A percentile compares a stretch with the other conserved stretches of the same genome.
Evolutionary conservation across 768 basidiomycete genomes (phyloP).

Genomic region (Suillus tomentosus): DNA sequence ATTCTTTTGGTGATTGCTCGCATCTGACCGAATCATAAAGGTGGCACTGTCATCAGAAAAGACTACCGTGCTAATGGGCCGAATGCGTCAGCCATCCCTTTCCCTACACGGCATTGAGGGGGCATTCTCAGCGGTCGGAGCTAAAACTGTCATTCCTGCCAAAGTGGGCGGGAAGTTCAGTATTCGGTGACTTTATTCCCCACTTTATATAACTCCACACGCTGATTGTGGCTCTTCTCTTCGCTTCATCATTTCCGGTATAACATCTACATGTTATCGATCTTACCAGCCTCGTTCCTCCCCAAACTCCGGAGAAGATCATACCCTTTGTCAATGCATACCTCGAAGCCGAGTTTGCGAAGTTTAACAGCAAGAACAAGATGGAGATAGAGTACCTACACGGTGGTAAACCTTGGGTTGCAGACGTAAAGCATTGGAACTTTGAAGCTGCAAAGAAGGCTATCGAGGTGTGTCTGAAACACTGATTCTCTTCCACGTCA

Average conservation of each 20-base stretch:
- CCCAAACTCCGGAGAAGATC: constrained; percentile 78
- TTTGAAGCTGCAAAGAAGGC: constrained; percentile 86
- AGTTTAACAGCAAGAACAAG: constrained; percentile 83
- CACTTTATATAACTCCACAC: background rate
- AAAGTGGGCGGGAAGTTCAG: constrained; percentile 91
- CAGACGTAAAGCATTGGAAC: constrained; percentile 88
- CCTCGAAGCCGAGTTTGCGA: constrained; percentile 78
- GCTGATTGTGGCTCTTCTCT: background rate
- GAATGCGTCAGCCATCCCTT: constrained; percentile 88
- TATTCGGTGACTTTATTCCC: constrained; percentile 62
- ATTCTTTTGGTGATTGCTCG: background rate
- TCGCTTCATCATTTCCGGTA: background rate
- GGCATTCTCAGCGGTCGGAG: constrained; percentile 81
- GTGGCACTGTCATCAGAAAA: constrained; percentile 80
- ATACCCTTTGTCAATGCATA: constrained; percentile 71
- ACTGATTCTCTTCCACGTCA: background rate
- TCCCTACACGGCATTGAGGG: constrained; percentile 96
- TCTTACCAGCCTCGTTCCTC: constrained; percentile 68
- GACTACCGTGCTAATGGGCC: constrained; percentile 81
- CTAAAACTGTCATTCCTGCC: constrained; percentile 94
- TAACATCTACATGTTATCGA: background rate
- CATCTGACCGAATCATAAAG: constrained; percentile 10
- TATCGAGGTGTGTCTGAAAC: constrained; percentile 57
- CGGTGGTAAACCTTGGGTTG: constrained; percentile 90
- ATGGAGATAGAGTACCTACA: constrained; percentile 70